phyloP scores from a whole-genome alignment of 192 early-diverging fungal genomes.

The Mortierella hygrophila region DNA sequence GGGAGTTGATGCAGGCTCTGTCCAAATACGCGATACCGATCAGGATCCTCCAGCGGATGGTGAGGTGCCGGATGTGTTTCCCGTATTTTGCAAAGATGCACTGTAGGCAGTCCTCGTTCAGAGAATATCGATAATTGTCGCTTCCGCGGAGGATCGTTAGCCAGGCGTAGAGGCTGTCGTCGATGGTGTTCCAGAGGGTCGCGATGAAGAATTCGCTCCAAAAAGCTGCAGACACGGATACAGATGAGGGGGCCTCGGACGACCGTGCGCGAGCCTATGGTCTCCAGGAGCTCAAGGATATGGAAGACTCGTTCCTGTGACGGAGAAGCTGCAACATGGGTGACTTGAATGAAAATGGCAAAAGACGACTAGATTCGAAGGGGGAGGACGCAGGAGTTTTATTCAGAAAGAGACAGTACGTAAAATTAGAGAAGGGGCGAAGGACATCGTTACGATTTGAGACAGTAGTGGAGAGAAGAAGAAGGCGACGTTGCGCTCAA shows the following conservation, averaged over 20 bases:
- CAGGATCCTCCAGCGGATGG: background rate
- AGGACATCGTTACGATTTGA: background rate
- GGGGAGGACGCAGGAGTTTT: background rate
- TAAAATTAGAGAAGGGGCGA: too few species aligned
- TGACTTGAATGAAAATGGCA: background rate
- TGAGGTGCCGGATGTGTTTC: background rate
- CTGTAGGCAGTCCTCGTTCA: background rate
- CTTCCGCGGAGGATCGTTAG: background rate
- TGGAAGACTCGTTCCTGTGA: background rate
- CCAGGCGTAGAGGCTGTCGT: background rate
- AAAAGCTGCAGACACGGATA: background rate
- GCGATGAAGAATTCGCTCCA: background rate
- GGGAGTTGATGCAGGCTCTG: background rate
- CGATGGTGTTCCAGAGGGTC: background rate
- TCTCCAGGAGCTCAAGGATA: background rate
- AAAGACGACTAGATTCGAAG: background rate
- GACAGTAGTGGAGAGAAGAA: too few species aligned
- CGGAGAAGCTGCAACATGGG: background rate
- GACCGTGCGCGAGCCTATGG: background rate
- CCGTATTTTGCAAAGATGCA: background rate
- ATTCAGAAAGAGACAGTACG: too few species aligned
- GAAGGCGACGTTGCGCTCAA: background rate
- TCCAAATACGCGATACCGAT: background rate
- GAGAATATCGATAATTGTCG: background rate
- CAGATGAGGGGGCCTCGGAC: background rate